Evolutionary conservation across 768 basidiomycete species (phyloP).

Genomic region (Russula sp.): DNA sequence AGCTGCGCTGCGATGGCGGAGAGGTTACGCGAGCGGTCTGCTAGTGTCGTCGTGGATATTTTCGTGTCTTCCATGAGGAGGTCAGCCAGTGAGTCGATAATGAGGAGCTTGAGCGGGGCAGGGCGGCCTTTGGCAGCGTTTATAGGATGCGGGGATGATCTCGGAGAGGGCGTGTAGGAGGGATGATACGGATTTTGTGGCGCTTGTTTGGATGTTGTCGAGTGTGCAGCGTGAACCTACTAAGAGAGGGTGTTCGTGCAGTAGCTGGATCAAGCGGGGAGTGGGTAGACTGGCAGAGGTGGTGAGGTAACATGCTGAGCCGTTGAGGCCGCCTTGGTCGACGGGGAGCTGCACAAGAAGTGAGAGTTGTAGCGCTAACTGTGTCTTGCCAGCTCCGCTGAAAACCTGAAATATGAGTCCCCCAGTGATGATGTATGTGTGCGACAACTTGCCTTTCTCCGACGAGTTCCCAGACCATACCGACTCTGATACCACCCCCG

Average conservation of each 20-base stretch:
- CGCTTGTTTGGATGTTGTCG: slow-evolving; percentile 59
- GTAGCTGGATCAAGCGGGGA: slow-evolving; percentile 62
- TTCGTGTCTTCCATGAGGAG: slow-evolving; percentile 65
- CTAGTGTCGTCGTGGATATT: slow-evolving; percentile 57
- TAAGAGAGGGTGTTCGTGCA: slow-evolving; percentile 49
- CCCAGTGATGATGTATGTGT: neutral
- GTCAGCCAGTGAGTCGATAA: slow-evolving; percentile 88
- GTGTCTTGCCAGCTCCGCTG: slow-evolving; percentile 94
- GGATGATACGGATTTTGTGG: slow-evolving; percentile 51
- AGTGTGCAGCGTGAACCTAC: slow-evolving; percentile 47
- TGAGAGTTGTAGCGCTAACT: slow-evolving; percentile 82
- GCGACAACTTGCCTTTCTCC: slow-evolving; percentile 72
- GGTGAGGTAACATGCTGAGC: slow-evolving; percentile 75
- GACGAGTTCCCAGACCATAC: slow-evolving; percentile 82
- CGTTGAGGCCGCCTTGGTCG: slow-evolving; percentile 54
- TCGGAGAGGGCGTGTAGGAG: slow-evolving; percentile 55
- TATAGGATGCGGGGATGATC: slow-evolving; percentile 54
- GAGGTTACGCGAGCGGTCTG: slow-evolving; percentile 71
- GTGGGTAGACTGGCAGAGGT: slow-evolving; percentile 70
- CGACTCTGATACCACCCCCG: slow-evolving; percentile 75
- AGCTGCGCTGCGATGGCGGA: slow-evolving; percentile 64
- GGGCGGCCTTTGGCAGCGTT: slow-evolving; percentile 35
- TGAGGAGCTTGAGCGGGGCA: slow-evolving; percentile 69
- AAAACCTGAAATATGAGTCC: neutral
- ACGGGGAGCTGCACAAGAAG: slow-evolving; percentile 71